Evolutionary conservation across 441 rosid species (phyloP), one percentile per base, ranked within the genome.

Genomic region (Jatropha multifida): DNA sequence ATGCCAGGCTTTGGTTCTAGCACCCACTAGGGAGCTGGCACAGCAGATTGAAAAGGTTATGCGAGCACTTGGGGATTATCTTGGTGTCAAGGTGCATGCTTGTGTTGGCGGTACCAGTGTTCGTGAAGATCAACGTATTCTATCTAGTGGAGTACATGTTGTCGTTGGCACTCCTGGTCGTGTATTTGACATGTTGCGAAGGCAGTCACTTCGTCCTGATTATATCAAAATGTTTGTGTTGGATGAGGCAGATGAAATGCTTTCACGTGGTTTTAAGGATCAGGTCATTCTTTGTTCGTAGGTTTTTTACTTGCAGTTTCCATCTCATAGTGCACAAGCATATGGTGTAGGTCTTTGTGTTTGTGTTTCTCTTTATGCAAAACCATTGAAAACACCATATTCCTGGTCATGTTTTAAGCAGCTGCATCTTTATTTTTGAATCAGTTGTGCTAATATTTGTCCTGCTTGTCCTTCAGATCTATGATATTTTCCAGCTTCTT

Each of bases 101-200:
- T 90, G 97, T 82, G 97, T 92, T 10, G 97, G 97, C 78, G 97
- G 94, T 41, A 90, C 97, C 48, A 87, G 88, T 76, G 93, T 90
- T 42, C 90, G 92, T 65, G 97, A 92, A 78, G 97, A 89, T 73
- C 94, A 89, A 41, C 88, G 92, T 7, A 90, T 92, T 65, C 90
- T 92, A 0, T 67, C 88, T 85, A 62, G 84, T 64, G 96, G 96
- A 18, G 97, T 92, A 27, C 94, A 90, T 80, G 94, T 89, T 74
- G 94, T 92, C 41, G 96, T 92, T 66, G 97, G 96, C 37, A 90
- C 96, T 37, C 97, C 96, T 55, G 94, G 97, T 54, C 96, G 93
- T 83, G 94, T 90, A 4, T 92, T 92, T 79, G 94, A 92, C 86
- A 90, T 92, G 97, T 77, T 92, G 72, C 76, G 90, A 56, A 84